Percentiles rank a stretch among this genome's conserved stretches.
Evolutionary conservation across 2,329 filamentous ascomycete genomes (phyloP).

Genomic region (Botrytis tulipae): DNA sequence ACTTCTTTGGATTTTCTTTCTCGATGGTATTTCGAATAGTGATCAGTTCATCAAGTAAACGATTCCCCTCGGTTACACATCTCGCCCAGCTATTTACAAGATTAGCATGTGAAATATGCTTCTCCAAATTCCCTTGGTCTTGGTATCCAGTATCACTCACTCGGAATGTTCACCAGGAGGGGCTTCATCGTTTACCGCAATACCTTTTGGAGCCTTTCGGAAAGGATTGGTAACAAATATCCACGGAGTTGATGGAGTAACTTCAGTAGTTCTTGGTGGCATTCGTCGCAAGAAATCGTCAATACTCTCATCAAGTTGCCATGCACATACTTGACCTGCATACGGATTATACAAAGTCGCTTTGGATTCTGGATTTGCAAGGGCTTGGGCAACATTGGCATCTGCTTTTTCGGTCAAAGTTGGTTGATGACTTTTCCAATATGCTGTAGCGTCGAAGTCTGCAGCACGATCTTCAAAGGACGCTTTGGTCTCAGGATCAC

Average conservation of each 20-base stretch:
- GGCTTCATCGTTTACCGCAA: slow-evolving; percentile 29
- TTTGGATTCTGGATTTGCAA: slow-evolving; percentile 17
- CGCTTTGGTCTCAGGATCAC: slow-evolving; percentile 51
- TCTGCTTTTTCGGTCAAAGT: slow-evolving; percentile 41
- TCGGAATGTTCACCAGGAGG: slow-evolving; percentile 31
- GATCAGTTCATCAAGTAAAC: slow-evolving; percentile 38
- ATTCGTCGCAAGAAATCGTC: slow-evolving; percentile 65
- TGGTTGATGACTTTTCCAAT: slow-evolving; percentile 45
- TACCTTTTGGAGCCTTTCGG: slow-evolving; percentile 31
- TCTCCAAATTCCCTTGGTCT: not conserved
- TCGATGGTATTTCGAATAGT: slow-evolving; percentile 49
- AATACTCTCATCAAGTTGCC: slow-evolving; percentile 63
- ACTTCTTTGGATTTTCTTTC: slow-evolving; percentile 40
- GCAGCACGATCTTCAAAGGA: slow-evolving; percentile 50
- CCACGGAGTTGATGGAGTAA: slow-evolving; percentile 54
- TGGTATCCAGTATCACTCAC: slow-evolving; percentile 1
- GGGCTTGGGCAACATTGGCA: slow-evolving; percentile 26
- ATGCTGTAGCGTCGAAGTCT: slow-evolving; percentile 50
- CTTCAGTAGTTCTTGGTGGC: slow-evolving; percentile 61
- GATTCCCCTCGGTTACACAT: slow-evolving; percentile 27
- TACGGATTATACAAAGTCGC: slow-evolving; percentile 55
- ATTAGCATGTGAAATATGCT: not conserved
- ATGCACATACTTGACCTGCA: slow-evolving; percentile 51
- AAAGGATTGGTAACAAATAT: slow-evolving; percentile 71
- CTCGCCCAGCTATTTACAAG: slow-evolving; percentile 5